Conservation (phyloP, 108 stramenopile species). For the Ochromonas danica region DNA sequence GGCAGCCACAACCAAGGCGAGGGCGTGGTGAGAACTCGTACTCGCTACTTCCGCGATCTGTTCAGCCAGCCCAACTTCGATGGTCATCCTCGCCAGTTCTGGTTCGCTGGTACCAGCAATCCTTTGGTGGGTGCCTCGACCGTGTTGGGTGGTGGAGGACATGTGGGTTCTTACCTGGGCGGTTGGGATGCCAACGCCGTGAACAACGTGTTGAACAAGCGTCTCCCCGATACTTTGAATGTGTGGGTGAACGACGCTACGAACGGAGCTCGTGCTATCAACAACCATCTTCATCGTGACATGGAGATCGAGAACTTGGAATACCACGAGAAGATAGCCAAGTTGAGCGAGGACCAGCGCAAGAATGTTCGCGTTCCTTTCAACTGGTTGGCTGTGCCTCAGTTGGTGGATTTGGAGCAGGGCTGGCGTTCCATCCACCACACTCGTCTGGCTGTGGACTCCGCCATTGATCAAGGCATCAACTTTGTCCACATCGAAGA, state of each 20-base stretch:
- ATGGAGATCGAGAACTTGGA: not conserved
- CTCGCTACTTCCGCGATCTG: no score
- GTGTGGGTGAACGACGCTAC: not conserved
- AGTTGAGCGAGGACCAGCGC: constrained; percentile 1
- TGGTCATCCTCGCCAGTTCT: no score
- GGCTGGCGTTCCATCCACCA: not conserved
- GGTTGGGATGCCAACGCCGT: not conserved
- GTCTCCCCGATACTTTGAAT: not conserved
- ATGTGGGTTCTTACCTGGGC: not conserved
- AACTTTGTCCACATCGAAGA: not conserved
- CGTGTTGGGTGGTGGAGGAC: not conserved
- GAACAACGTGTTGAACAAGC: not conserved
- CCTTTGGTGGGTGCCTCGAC: no score
- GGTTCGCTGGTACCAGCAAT: no score
- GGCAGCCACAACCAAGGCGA: no score
- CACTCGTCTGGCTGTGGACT: not conserved
- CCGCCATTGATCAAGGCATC: not conserved
- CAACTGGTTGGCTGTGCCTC: not conserved
- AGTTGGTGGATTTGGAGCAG: not conserved
- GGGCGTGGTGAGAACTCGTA: no score
- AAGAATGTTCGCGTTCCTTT: not conserved
- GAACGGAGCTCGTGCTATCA: not conserved
- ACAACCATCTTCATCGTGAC: not conserved
- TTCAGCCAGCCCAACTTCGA: no score
- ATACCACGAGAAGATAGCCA: not conserved